Evolutionary conservation across 192 early-diverging fungal species (phyloP).

Genomic region (Allomyces macrogynus): DNA sequence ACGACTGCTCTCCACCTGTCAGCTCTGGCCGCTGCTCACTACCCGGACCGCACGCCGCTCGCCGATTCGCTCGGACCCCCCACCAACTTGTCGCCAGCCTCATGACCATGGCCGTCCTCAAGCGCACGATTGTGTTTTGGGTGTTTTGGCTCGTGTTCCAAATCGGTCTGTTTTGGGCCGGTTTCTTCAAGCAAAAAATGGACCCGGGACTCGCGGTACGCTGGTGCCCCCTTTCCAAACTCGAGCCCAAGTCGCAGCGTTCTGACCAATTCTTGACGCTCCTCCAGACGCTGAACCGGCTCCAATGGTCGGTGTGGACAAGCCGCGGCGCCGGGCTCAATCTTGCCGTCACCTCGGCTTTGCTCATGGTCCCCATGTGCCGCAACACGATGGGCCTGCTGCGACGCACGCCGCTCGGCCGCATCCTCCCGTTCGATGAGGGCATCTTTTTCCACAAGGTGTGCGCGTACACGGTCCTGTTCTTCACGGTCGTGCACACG

Average conservation of each 20-base stretch:
- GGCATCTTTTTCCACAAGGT: constrained; percentile 57
- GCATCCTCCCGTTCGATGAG: constrained; percentile 44
- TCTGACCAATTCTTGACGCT: too few relatives aligned
- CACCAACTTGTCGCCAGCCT: too few relatives aligned
- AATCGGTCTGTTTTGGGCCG: background rate
- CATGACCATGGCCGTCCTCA: background rate
- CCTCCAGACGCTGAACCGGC: background rate
- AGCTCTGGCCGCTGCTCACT: too few relatives aligned
- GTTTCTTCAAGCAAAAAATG: constrained; percentile 8
- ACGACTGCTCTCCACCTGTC: too few relatives aligned
- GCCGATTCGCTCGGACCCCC: too few relatives aligned
- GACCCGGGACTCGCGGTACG: constrained; percentile 15
- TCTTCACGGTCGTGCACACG: constrained; percentile 41
- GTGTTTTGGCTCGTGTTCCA: background rate
- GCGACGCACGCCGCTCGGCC: constrained; percentile 31
- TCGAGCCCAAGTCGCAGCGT: too few relatives aligned
- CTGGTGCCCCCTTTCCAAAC: constrained; percentile 1
- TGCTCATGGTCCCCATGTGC: constrained; percentile 68
- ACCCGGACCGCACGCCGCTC: too few relatives aligned
- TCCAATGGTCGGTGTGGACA: constrained; percentile 11
- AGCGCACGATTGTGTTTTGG: background rate
- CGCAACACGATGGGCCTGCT: constrained; percentile 39
- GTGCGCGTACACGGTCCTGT: constrained; percentile 40
- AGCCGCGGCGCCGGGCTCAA: constrained; percentile 18
- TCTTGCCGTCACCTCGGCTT: constrained; percentile 26